Evolutionary conservation across 192 early-diverging fungal species (phyloP).

Genomic region (Rhizophagus clarus): DNA sequence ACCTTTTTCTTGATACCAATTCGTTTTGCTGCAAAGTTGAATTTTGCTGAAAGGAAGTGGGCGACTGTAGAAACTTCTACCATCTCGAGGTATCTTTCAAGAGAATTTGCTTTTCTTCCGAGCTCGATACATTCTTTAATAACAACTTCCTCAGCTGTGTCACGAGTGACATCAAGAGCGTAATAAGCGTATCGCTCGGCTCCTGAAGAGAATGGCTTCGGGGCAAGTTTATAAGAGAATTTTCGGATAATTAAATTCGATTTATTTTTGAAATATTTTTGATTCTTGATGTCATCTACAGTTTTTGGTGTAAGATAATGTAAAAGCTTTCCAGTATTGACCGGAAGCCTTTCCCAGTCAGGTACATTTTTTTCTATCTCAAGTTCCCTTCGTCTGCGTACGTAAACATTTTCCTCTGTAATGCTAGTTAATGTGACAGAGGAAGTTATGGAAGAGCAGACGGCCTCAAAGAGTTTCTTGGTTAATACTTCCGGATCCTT

Average conservation of each 20-base stretch:
- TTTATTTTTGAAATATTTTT: too few relatives aligned
- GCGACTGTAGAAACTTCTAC: conserved; percentile 12
- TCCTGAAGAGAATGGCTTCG: too few relatives aligned
- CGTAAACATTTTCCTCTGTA: too few relatives aligned
- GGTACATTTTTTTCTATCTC: too few relatives aligned
- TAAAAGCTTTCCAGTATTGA: too few relatives aligned
- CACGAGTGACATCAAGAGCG: neutral
- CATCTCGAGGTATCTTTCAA: conserved; percentile 17
- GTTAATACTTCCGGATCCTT: neutral
- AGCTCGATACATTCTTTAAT: neutral
- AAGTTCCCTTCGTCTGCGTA: too few relatives aligned
- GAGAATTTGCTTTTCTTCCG: neutral
- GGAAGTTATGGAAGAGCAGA: neutral
- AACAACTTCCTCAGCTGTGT: neutral
- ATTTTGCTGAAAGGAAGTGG: neutral
- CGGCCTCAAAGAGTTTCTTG: neutral
- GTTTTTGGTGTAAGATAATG: too few relatives aligned
- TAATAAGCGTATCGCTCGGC: neutral
- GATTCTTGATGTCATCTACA: too few relatives aligned
- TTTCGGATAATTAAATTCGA: too few relatives aligned
- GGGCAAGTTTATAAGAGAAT: too few relatives aligned
- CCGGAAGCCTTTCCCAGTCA: too few relatives aligned
- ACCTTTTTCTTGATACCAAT: neutral
- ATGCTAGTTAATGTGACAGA: neutral
- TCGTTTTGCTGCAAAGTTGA: neutral